Evolutionary conservation across 345 rosid species (phyloP).

Genomic region (Salix udensis): DNA sequence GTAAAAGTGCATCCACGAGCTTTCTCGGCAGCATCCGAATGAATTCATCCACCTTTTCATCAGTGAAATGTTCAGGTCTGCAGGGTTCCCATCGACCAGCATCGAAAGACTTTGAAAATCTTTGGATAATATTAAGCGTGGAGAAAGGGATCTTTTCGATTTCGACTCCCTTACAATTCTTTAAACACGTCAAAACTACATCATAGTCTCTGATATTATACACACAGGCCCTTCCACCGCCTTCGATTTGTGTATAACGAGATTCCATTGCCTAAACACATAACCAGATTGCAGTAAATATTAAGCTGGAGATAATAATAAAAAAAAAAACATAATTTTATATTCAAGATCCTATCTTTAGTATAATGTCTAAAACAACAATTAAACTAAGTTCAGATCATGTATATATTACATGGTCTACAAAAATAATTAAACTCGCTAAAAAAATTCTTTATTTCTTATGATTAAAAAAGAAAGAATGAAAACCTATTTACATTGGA

Average conservation of each 20-base stretch:
- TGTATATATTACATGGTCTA: too few relatives aligned
- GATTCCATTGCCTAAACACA: slow-evolving; percentile 52
- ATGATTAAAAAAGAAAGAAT: neutral
- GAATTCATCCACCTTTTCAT: slow-evolving; percentile 59
- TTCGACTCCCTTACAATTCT: slow-evolving; percentile 47
- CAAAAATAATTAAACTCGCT: too few relatives aligned
- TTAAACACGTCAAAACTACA: slow-evolving; percentile 52
- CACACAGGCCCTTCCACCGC: slow-evolving; percentile 74
- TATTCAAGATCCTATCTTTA: neutral
- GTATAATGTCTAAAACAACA: too few relatives aligned
- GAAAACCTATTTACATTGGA: slow-evolving; percentile 44
- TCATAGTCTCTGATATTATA: slow-evolving; percentile 67
- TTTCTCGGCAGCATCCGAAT: slow-evolving; percentile 56
- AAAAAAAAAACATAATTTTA: neutral
- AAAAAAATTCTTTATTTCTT: too few relatives aligned
- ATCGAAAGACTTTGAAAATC: slow-evolving; percentile 46
- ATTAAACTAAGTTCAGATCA: too few relatives aligned
- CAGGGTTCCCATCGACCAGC: slow-evolving; percentile 69
- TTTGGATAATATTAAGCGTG: slow-evolving; percentile 67
- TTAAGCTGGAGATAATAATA: neutral
- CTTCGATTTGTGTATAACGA: slow-evolving; percentile 68
- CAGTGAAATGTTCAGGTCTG: slow-evolving; percentile 69
- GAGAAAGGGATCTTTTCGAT: slow-evolving; percentile 74
- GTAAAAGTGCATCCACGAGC: slow-evolving; percentile 56
- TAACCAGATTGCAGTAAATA: slow-evolving; percentile 6